Percentiles rank a stretch among this genome's conserved stretches.
These are phyloP conservation scores for Circinella minor DNA, from an alignment of 371 early-diverging fungal species.

Conservation along the genomic window DNA sequence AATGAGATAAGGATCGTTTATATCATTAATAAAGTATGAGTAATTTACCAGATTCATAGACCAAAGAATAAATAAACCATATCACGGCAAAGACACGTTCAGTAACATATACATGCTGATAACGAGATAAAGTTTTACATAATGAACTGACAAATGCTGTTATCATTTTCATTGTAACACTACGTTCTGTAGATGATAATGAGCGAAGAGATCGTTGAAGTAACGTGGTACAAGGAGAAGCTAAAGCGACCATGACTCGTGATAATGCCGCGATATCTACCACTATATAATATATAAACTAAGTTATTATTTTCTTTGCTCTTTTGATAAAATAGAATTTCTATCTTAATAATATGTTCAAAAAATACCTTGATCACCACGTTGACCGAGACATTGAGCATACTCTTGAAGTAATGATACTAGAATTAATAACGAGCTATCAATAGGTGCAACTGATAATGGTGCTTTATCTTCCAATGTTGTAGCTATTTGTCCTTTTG, in stretches of 20 bases:
- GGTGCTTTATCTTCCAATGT: slow-evolving; percentile 1
- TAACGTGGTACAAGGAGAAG: slow-evolving; percentile 17
- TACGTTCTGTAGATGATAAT: not conserved
- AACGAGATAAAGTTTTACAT: slow-evolving; percentile 32
- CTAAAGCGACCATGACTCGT: slow-evolving; percentile 4
- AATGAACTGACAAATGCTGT: slow-evolving; percentile 41
- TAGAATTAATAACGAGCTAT: slow-evolving; percentile 20
- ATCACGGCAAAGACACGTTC: slow-evolving; percentile 33
- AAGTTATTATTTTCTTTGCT: not conserved
- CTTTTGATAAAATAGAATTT: not conserved
- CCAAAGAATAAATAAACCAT: slow-evolving; percentile 38
- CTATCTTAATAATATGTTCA: not conserved
- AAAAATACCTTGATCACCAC: slow-evolving; percentile 27
- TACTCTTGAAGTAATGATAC: slow-evolving; percentile 34
- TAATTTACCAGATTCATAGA: slow-evolving; percentile 14
- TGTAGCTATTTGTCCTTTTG: slow-evolving; percentile 6
- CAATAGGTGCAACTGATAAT: not conserved
- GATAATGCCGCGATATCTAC: slow-evolving; percentile 27
- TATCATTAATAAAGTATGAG: not conserved
- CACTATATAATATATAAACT: slow-evolving; percentile 16
- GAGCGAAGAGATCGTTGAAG: slow-evolving; percentile 27
- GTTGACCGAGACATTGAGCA: slow-evolving; percentile 22
- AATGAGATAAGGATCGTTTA: too few species aligned
- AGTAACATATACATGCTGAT: slow-evolving; percentile 30
- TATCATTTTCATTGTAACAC: slow-evolving; percentile 18